A percentile compares a stretch with the other conserved stretches of the same genome.
These are phyloP conservation scores for Psidium guajava DNA, from an alignment of 345 rosid species.

Conservation along the genomic window DNA sequence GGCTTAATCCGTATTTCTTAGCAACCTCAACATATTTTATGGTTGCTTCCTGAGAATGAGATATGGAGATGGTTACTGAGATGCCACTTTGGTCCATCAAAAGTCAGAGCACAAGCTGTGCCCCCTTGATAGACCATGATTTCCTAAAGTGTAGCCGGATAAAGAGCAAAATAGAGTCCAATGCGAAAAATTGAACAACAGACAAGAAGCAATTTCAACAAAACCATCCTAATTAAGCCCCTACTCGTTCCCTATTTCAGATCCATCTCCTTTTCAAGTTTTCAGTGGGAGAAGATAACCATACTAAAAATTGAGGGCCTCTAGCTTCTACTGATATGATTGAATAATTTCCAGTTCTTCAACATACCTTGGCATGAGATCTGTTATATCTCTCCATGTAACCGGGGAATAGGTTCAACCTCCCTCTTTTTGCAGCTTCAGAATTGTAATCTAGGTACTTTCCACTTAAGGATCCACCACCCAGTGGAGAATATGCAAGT, in stretches of 20 bases:
- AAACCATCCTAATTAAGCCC: background rate
- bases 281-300: background rate
- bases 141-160: background rate
- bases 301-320: background rate
- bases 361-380: slow-evolving; percentile 57
- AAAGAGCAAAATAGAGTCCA: background rate
- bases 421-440: slow-evolving; percentile 63
- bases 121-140: background rate
- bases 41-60: slow-evolving; percentile 58
- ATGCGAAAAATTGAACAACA: background rate
- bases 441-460: slow-evolving; percentile 51
- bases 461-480: slow-evolving; percentile 62
- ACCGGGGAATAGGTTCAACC: slow-evolving; percentile 75
- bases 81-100: background rate
- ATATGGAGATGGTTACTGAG: background rate
- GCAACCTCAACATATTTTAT: slow-evolving; percentile 49
- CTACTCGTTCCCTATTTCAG: background rate
- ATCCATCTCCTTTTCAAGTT: background rate
- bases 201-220: background rate
- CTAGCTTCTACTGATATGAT: background rate
- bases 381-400: slow-evolving; percentile 79
- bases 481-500: slow-evolving; percentile 80
- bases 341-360: background rate
- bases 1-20: slow-evolving; percentile 62
- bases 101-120: background rate